phyloP scores from a whole-genome alignment of 768 basidiomycete genomes.

The Coprinopsis sp. region DNA sequence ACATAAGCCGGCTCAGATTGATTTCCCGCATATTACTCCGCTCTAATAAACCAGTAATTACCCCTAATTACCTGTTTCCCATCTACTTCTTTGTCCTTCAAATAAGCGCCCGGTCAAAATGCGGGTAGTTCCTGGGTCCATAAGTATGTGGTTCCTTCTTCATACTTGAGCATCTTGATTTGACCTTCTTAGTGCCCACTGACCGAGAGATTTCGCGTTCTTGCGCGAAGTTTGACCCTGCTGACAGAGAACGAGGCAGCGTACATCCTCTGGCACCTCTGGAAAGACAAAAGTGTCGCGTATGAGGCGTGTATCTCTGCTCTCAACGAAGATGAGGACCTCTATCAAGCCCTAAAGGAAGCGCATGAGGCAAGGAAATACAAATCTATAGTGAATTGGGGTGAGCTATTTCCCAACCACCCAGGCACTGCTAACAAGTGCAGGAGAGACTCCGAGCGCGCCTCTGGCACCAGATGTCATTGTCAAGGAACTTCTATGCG shows the following conservation, averaged over 20 bases:
- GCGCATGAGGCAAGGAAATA: constrained; percentile 27
- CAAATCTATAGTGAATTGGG: constrained; percentile 29
- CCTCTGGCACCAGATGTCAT: constrained; percentile 9
- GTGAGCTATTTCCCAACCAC: constrained; percentile 14
- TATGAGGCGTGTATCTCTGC: constrained; percentile 32
- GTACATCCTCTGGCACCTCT: constrained; percentile 36
- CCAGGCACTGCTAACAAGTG: background rate
- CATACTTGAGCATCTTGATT: no score
- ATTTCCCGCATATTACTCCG: no score
- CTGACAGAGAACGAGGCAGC: constrained; percentile 37
- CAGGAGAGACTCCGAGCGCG: constrained; percentile 2
- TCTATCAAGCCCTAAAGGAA: constrained; percentile 30
- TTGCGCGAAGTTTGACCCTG: constrained; percentile 32
- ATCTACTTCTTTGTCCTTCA: no score
- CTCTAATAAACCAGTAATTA: no score
- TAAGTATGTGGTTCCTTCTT: no score
- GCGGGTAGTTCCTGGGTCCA: no score
- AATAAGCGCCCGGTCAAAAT: no score
- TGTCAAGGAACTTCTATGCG: constrained; percentile 16
- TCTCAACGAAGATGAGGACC: constrained; percentile 23
- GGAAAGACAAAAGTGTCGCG: constrained; percentile 24
- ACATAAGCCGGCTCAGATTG: no score
- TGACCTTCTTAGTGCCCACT: constrained; percentile 12
- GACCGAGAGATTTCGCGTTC: constrained; percentile 26
- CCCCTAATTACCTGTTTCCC: no score